These are phyloP conservation scores for Pleurotus giganteus DNA, from an alignment of 768 basidiomycete species.

Conservation along the genomic window DNA sequence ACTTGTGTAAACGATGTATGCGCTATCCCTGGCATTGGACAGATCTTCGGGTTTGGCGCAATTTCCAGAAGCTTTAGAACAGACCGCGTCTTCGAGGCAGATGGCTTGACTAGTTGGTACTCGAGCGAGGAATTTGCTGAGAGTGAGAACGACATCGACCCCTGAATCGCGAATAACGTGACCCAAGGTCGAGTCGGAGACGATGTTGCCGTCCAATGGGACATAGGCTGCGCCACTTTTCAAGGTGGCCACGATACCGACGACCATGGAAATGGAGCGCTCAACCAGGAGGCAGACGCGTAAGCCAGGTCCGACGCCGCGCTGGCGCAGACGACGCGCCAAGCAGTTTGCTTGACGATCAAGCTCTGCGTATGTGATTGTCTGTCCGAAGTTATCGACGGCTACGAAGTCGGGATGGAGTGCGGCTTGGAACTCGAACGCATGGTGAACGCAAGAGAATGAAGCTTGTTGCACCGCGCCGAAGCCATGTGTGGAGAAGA, in stretches of 20 bases:
- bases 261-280: slow-evolving; percentile 39
- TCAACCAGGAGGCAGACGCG: slow-evolving; percentile 45
- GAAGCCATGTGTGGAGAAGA: slow-evolving; percentile 44
- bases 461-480: slow-evolving; percentile 23
- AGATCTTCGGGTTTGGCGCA: slow-evolving; percentile 32
- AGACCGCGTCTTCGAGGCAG: slow-evolving; percentile 30
- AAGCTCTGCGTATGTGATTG: slow-evolving; percentile 28
- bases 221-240: slow-evolving; percentile 48
- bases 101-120: slow-evolving; percentile 28
- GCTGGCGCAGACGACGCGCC: slow-evolving; percentile 31
- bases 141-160: slow-evolving; percentile 33
- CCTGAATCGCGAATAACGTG: slow-evolving; percentile 38
- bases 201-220: slow-evolving; percentile 44
- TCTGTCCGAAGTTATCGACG: slow-evolving; percentile 25
- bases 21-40: slow-evolving; percentile 22
- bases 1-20: slow-evolving; percentile 52
- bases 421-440: slow-evolving; percentile 23
- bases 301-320: slow-evolving; percentile 37
- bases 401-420: slow-evolving; percentile 22
- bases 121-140: slow-evolving; percentile 31
- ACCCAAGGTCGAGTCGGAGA: slow-evolving; percentile 41
- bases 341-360: slow-evolving; percentile 30
- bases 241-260: slow-evolving; percentile 43
- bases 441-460: slow-evolving; percentile 23
- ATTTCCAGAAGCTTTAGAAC: slow-evolving; percentile 20